phyloP scores from a whole-genome alignment of 1,284 basidiomycete genomes.

The Blastosporella zonata region DNA sequence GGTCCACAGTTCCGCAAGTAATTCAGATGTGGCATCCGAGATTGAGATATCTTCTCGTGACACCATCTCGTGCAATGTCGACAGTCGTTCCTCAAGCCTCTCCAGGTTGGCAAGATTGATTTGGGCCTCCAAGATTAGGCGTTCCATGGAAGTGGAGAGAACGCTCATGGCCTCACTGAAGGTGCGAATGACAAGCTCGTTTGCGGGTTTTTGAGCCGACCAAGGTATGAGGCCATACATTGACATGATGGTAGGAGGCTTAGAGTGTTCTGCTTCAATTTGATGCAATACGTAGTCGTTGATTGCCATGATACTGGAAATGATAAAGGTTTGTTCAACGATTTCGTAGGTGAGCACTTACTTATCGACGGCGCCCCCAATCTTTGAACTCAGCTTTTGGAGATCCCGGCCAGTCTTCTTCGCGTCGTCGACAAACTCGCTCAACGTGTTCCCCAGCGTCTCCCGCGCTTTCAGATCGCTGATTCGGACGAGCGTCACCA shows the following conservation, averaged over 20 bases:
- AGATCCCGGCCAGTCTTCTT: constrained; percentile 55
- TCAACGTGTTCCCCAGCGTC: constrained; percentile 47
- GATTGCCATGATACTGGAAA: constrained; percentile 59
- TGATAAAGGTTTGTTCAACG: constrained; percentile 5
- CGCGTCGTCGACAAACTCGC: constrained; percentile 55
- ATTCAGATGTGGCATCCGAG: constrained; percentile 41
- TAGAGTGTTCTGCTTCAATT: constrained; percentile 49
- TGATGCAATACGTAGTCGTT: constrained; percentile 64
- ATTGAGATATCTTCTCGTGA: constrained; percentile 52
- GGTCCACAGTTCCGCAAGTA: constrained; percentile 68
- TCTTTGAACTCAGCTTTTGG: constrained; percentile 55
- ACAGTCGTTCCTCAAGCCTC: constrained; percentile 57
- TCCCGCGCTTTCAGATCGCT: constrained; percentile 61
- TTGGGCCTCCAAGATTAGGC: constrained; percentile 63
- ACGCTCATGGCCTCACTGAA: constrained; percentile 63
- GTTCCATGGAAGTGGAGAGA: constrained; percentile 48
- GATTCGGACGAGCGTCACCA: constrained; percentile 55
- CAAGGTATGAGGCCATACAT: constrained; percentile 47
- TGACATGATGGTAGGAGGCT: constrained; percentile 33
- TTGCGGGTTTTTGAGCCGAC: constrained; percentile 30
- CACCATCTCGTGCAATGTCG: constrained; percentile 52
- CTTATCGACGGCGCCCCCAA: constrained; percentile 69
- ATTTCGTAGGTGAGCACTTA: constrained; percentile 29
- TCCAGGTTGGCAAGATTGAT: constrained; percentile 50
- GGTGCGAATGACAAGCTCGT: constrained; percentile 45